These are phyloP conservation scores for Pythium coloratum DNA, from an alignment of 352 stramenopile species.

Conservation along the genomic window DNA sequence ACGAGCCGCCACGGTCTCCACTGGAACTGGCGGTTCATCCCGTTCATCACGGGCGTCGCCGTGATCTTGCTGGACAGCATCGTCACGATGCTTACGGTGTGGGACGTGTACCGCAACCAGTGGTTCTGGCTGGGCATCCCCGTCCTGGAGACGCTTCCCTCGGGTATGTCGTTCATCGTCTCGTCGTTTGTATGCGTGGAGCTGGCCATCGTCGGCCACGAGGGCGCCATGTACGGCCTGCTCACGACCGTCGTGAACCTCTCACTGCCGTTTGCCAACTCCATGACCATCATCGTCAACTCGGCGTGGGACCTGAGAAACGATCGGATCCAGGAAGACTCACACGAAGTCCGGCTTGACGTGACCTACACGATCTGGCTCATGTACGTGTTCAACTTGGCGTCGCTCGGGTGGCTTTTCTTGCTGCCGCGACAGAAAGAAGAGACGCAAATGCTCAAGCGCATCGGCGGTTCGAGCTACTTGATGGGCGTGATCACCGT, in stretches of 20 bases:
- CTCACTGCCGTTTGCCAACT: constrained; percentile 23
- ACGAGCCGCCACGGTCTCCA: constrained; percentile 20
- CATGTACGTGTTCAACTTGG: constrained; percentile 18
- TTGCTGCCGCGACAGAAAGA: constrained; percentile 33
- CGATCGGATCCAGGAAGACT: constrained; percentile 20
- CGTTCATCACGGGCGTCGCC: constrained; percentile 10
- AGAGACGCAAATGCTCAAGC: constrained; percentile 30
- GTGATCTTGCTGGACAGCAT: constrained; percentile 29
- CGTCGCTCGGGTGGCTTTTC: constrained; percentile 17
- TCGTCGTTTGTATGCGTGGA: constrained; percentile 29
- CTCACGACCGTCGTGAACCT: constrained; percentile 26
- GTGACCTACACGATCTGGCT: constrained; percentile 29
- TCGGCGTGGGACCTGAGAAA: constrained; percentile 15
- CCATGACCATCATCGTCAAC: constrained; percentile 24
- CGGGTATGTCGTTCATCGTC: constrained; percentile 26
- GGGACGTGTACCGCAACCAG: constrained; percentile 28
- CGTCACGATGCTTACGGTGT: constrained; percentile 26
- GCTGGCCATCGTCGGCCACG: constrained; percentile 27
- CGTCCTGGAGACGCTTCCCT: constrained; percentile 26
- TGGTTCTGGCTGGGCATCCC: constrained; percentile 30
- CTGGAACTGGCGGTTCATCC: constrained; percentile 30
- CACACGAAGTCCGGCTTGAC: constrained; percentile 14
- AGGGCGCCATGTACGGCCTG: constrained; percentile 36
- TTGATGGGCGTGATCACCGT: constrained; percentile 22
- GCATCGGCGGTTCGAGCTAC: constrained; percentile 22